Evolutionary conservation across 176 grass and related monocot genomes (phyloP).

Genomic region (Cenchrus purpureus): DNA sequence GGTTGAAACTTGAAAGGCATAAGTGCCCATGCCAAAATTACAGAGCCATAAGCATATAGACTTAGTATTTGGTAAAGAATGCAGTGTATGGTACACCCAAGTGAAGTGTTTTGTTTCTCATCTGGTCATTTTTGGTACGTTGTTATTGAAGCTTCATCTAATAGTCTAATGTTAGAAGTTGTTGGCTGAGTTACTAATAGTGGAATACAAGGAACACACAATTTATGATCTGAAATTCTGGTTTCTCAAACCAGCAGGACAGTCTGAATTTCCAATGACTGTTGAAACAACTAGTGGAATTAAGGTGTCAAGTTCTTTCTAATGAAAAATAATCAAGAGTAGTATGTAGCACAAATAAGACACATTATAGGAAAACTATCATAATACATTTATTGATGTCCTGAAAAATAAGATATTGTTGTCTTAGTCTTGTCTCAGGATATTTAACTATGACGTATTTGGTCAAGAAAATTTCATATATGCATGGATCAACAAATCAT

Average conservation of each 20-base stretch:
- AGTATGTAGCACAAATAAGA: not conserved
- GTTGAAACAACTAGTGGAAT: slow-evolving; percentile 10
- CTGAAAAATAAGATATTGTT: not conserved
- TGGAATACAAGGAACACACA: not conserved
- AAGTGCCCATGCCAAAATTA: not conserved
- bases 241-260: not conserved
- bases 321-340: not conserved
- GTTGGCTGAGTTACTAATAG: not conserved
- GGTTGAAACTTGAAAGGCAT: slow-evolving; percentile 13
- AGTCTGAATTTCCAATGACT: slow-evolving; percentile 18
- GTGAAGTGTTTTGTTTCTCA: not conserved
- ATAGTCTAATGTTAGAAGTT: slow-evolving; percentile 24
- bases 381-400: not conserved
- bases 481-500: slow-evolving; percentile 6
- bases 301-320: not conserved
- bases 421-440: not conserved
- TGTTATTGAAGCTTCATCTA: not conserved
- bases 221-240: not conserved
- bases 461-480: not conserved
- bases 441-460: slow-evolving; percentile 4
- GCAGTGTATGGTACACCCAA: not conserved
- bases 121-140: not conserved
- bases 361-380: not conserved
- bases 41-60: not conserved
- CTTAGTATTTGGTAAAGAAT: not conserved